Base-by-base conservation (phyloP, 495 filamentous ascomycete species). In the Podospora pseudopauciseta region DNA sequence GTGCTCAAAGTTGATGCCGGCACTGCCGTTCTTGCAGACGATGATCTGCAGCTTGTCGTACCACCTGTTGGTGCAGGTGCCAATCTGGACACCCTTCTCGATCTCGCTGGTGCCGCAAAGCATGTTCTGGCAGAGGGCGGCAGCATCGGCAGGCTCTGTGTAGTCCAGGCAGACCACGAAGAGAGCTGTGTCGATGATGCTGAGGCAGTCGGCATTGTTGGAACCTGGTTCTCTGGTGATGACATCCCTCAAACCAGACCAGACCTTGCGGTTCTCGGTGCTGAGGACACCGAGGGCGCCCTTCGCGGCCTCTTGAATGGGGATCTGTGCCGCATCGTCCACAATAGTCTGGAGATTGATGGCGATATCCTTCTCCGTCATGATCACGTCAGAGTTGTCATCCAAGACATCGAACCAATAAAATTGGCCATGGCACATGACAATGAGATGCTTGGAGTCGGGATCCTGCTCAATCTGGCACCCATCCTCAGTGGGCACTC, bases 41-140 rank as follows among this genome's bases (percentile, higher is more conserved):
- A 99, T 99, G 69, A 99, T 98, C 76, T 99, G 95, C 28, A 99
- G 86, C 79, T 99, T 99, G 79, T 99, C 95, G 74, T 99, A 99
- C 95, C 95, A 99, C 64, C 95, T 85, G 77, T 99, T 99, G 16
- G 94, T 97, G 79, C 95, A 99, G 44, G 95, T 99, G 23, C 95
- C 95, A 44, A 97, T 91, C 79, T 99, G 95, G 5, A 99, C 92
- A 16, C 95, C 95, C 76, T 89, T 89, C 75, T 97, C 89, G 19
- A 99, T 90, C 68, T 94, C 89, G 73, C 89, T 96, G 0, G 92
- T 96, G 39, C 95, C 95, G 73, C 96, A 98, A 54, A 99, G 91
- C 94, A 99, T 98, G 79, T 97, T 99, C 75, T 91, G 92, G 77
- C 92, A 96, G 5, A 98, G 86, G 30, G 93, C 91, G 0, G 92